Evolutionary conservation across 345 rosid species (phyloP).

Genomic region (Pistacia integerrima): DNA sequence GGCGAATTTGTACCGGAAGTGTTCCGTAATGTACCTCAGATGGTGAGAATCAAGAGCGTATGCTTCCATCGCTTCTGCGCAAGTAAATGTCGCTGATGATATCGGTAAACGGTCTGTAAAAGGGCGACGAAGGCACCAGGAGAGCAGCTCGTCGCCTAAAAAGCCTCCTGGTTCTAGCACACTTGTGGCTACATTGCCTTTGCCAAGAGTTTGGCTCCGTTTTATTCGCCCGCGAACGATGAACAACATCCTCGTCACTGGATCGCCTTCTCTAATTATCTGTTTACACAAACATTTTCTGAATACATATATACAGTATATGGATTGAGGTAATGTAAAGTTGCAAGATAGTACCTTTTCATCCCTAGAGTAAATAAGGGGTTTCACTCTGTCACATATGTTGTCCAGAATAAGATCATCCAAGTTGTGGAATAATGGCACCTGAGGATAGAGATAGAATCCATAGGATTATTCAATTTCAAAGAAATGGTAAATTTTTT

Average conservation of each 20-base stretch:
- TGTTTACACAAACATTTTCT: constrained; percentile 19
- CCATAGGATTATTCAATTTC: background rate
- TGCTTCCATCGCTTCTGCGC: constrained; percentile 64
- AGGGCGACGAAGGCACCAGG: constrained; percentile 95
- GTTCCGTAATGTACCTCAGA: constrained; percentile 81
- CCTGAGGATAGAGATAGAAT: constrained; percentile 37
- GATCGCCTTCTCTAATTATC: constrained; percentile 97
- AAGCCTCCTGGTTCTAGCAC: constrained; percentile 76
- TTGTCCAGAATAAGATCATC: constrained; percentile 89
- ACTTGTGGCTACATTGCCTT: constrained; percentile 69
- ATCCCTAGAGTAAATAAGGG: constrained; percentile 72
- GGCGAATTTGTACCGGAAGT: constrained; percentile 79
- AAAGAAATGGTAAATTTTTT: too few relatives aligned
- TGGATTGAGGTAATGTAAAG: too few relatives aligned
- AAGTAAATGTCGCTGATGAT: constrained; percentile 79
- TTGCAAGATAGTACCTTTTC: constrained; percentile 60
- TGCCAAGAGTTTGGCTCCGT: constrained; percentile 73
- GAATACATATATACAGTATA: too few relatives aligned
- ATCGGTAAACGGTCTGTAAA: constrained; percentile 83
- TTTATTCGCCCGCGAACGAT: constrained; percentile 58
- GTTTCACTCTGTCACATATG: constrained; percentile 82
- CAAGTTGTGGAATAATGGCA: constrained; percentile 76
- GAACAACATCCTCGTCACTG: constrained; percentile 78
- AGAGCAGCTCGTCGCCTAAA: constrained; percentile 87
- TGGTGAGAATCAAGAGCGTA: constrained; percentile 59